Percentiles rank a stretch among this genome's conserved stretches.
Conservation (phyloP, 306 rosid species). For the Gastrolobium villosum region DNA sequence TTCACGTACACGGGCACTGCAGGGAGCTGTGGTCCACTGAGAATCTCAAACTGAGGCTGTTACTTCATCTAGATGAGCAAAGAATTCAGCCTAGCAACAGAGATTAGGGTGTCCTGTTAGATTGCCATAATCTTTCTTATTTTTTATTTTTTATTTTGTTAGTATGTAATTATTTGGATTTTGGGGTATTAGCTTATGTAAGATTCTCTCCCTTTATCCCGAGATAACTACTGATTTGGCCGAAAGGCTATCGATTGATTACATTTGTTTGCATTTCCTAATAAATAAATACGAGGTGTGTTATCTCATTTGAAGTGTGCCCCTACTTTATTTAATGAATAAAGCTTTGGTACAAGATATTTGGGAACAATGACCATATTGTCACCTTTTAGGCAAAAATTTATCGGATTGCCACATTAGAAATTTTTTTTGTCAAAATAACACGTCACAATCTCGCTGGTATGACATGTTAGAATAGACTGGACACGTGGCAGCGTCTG, state of each 20-base stretch:
- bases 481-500: too few species aligned
- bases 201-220: conserved; percentile 35
- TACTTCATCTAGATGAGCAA: conserved; percentile 40
- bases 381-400: too few species aligned
- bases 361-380: too few species aligned
- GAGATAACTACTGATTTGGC: conserved; percentile 47
- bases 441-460: too few species aligned
- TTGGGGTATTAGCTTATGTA: conserved; percentile 42
- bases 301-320: conserved; percentile 10
- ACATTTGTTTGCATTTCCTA: conserved; percentile 55
- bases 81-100: conserved; percentile 47
- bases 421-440: too few species aligned
- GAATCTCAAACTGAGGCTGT: conserved; percentile 41
- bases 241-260: conserved; percentile 52
- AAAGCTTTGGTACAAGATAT: too few species aligned
- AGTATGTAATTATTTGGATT: conserved; percentile 50
- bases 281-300: conserved; percentile 54
- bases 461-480: too few species aligned
- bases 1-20: conserved; percentile 10
- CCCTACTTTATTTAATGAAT: not conserved
- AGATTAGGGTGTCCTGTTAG: conserved; percentile 47
- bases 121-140: conserved; percentile 31
- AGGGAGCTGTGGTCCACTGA: conserved; percentile 26
- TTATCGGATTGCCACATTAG: too few species aligned
- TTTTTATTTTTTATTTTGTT: conserved; percentile 2